Evolutionary conservation across 1,139 yeast genomes (phyloP).

Genomic region (Protomyces pachydermus): DNA sequence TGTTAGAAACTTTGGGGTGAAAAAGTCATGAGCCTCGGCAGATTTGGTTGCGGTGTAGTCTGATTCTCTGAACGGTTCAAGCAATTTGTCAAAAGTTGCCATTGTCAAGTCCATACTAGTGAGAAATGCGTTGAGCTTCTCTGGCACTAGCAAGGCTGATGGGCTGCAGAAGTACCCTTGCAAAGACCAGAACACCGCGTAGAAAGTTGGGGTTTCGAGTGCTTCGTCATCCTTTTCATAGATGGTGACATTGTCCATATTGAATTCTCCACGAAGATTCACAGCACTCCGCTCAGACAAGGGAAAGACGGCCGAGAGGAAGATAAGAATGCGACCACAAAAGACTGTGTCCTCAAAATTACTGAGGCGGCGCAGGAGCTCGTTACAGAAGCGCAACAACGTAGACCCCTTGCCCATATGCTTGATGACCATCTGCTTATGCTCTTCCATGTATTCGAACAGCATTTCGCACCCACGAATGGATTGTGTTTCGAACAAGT

Average conservation of each 20-base stretch:
- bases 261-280: constrained; percentile 41
- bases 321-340: constrained; percentile 42
- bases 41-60: not conserved
- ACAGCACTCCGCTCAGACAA: constrained; percentile 42
- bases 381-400: constrained; percentile 41
- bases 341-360: constrained; percentile 41
- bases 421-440: constrained; percentile 37
- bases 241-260: constrained; percentile 40
- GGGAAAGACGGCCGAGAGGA: constrained; percentile 42
- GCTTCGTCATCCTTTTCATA: constrained; percentile 34
- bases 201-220: constrained; percentile 14
- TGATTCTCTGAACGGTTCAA: not conserved
- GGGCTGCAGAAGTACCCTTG: constrained; percentile 33
- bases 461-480: constrained; percentile 40
- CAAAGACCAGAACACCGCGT: constrained; percentile 32
- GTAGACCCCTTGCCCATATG: constrained; percentile 41
- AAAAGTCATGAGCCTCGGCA: constrained; percentile 28
- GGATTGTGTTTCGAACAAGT: constrained; percentile 40
- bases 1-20: constrained; percentile 27
- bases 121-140: constrained; percentile 2
- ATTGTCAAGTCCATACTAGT: constrained; percentile 21
- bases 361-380: constrained; percentile 41
- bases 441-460: constrained; percentile 40
- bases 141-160: constrained; percentile 5
- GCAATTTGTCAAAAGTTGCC: constrained; percentile 7